Base-by-base conservation (phyloP, 2,329 filamentous ascomycete species). In the Xylaria digitata region DNA sequence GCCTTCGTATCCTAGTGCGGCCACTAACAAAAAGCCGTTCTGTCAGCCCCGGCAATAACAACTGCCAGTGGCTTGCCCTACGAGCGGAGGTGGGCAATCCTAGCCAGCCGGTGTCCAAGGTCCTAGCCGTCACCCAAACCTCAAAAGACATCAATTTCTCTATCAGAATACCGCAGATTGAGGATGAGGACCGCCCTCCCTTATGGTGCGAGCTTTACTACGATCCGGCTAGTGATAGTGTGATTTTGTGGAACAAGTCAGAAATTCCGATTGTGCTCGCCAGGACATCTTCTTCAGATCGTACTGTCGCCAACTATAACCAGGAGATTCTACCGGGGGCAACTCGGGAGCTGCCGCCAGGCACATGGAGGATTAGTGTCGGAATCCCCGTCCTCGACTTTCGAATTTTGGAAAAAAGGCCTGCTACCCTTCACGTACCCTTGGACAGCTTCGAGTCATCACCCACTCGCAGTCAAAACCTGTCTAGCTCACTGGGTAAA, bases 151-250 rank as follows among this genome's bases (percentile, higher is more conserved):
- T 87, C 80, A 88, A 87, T 68, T 88, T 88, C 73, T 85, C 84
- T 45, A 85, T 88, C 67, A 80, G 83, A 56, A 86, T 88, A 63
- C 86, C 86, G 63, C 79, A 78, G 57, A 77, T 79, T 46, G 80
- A 83, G 64, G 77, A 77, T 49, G 80, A 81, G 50, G 78, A 79
- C 7, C 78, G 83, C 17, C 84, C 85, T 17, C 81, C 83, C 4
- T 72, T 88, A n/a, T 87, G 84, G 84, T 88, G 85, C 74, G 85
- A 88, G 75, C 78, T 89, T 42, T 88, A 87, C 71, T 88, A 88
- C 70, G 85, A 88, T 75, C 86, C 86, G 17, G 79, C 82, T 68
- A 87, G 86, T 77, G 86, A 88, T 74, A 84, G 85, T 74, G 82
- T 87, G 71, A 86, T 88, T 65, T 81, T 88, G 30, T 75, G 83